These are phyloP conservation scores for Didymella lethalis DNA, from an alignment of 2,329 filamentous ascomycete genomes.

Conservation along the genomic window DNA sequence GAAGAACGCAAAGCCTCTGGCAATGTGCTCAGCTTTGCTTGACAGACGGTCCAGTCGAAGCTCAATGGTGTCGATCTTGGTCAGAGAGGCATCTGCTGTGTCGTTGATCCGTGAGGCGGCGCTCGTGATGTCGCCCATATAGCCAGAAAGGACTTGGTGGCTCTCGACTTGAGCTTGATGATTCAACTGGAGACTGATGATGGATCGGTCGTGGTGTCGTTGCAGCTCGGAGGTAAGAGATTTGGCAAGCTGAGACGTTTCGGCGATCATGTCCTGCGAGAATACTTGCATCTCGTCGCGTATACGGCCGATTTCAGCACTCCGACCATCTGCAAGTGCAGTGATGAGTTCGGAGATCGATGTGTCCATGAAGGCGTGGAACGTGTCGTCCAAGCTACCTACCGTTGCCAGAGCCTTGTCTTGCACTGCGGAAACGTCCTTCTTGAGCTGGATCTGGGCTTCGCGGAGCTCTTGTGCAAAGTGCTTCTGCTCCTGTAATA, in stretches of 20 bases:
- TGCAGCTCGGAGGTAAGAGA: conserved; percentile 28
- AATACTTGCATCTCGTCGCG: conserved; percentile 32
- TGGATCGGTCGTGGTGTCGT: conserved; percentile 26
- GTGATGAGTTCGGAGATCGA: conserved; percentile 32
- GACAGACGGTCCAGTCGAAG: conserved; percentile 29
- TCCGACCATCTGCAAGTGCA: conserved; percentile 29
- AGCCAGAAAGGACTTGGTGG: conserved; percentile 23
- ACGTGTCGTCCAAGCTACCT: conserved; percentile 27
- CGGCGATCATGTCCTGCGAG: conserved; percentile 28
- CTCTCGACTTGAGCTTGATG: conserved; percentile 33
- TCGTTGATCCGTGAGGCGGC: conserved; percentile 26
- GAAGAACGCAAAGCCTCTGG: conserved; percentile 34
- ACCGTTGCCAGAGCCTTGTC: conserved; percentile 33
- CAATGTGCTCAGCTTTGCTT: conserved; percentile 33
- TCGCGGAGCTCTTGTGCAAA: conserved; percentile 33
- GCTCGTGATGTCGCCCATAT: conserved; percentile 24
- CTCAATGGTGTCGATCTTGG: conserved; percentile 29
- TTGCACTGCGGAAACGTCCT: conserved; percentile 29
- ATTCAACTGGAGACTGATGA: conserved; percentile 23
- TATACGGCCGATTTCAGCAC: conserved; percentile 25
- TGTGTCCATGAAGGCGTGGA: conserved; percentile 30
- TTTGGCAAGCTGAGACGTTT: conserved; percentile 28
- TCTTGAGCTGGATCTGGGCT: conserved; percentile 30
- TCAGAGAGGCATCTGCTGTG: conserved; percentile 23
- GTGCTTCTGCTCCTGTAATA: conserved; percentile 34